These are phyloP conservation scores for Senna tora DNA, from an alignment of 306 rosid genomes.

Conservation along the genomic window DNA sequence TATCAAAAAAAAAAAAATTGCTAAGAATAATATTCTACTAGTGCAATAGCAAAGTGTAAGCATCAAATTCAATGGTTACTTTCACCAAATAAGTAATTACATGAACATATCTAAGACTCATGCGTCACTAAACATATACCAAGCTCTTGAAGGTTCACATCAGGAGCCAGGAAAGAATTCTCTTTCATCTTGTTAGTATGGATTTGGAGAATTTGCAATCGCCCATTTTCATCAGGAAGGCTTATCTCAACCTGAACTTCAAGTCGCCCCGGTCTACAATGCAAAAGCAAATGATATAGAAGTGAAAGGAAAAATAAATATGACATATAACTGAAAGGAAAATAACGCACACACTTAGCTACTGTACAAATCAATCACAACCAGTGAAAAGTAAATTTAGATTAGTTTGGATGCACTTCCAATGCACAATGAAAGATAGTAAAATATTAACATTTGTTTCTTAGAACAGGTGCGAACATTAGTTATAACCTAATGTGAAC, in stretches of 20 bases:
- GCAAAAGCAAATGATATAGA: constrained; percentile 30
- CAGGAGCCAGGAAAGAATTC: constrained; percentile 92
- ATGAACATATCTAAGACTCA: constrained; percentile 30
- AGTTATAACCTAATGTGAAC: background rate
- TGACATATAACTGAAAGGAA: constrained; percentile 23
- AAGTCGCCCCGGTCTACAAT: constrained; percentile 89
- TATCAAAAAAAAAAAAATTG: too few relatives aligned
- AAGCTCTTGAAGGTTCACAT: constrained; percentile 89
- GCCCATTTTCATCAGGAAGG: constrained; percentile 98
- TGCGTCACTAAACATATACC: constrained; percentile 58
- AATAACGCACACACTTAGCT: constrained; percentile 25
- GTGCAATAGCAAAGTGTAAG: constrained; percentile 24
- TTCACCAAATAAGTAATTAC: constrained; percentile 23
- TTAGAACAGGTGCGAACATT: background rate
- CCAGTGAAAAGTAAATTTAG: background rate
- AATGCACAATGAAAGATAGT: constrained; percentile 11
- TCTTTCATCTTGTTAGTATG: constrained; percentile 98
- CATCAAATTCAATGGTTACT: constrained; percentile 21
- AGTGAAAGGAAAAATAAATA: constrained; percentile 20
- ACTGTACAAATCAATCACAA: constrained; percentile 26
- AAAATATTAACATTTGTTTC: background rate
- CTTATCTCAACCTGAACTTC: constrained; percentile 98
- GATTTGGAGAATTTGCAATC: constrained; percentile 95
- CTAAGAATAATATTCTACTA: background rate
- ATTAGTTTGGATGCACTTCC: constrained; percentile 23